Base-by-base conservation (phyloP, 768 basidiomycete genomes). In the Cyclocybe cylindracea region DNA sequence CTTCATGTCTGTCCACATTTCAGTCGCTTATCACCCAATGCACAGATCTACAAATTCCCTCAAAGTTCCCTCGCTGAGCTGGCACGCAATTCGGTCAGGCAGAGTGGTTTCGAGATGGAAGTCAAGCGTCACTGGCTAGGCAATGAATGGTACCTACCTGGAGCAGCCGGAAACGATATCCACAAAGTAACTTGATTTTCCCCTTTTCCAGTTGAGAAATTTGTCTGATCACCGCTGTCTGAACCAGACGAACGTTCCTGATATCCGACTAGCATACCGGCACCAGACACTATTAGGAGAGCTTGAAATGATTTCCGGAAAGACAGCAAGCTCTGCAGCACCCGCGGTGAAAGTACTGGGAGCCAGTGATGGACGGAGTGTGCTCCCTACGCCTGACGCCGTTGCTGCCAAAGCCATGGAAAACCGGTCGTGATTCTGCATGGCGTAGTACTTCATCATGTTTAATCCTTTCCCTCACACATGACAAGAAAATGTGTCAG, bases 41-140 rank as follows among this genome's bases (percentile, higher is more conserved):
- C 36, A 35, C 51, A 97, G 87, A 98, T 99, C 53, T 97, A 98
- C 72, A 98, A 98, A 71, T 73, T 98, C 46, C 91, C 96, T 0
- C 96, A 93, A 66, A 91, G 89, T 58, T 94, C 91, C 0, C 76
- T 99, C 51, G 97, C 95, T 10, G 97, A 99, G 69, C 81, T 99
- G 9, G 97, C 97, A n/a, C 86, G 97, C 39, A 99, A 99, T 72
- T 96, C 94, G 0, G 97, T 98, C 32, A 77, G 89, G 41, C 97
- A 98, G 66, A 94, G 91, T 61, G 97, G 97, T 1, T 98, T 98
- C 66, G 97, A 99, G 71, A 98, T 98, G 94, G 89, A 96, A 66
- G 68, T 98, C 62, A 98, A 98, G 73, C 86, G 91, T 8, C 94
- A 91, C 66, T 95, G 94, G 94, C 76, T 99, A 2, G 97, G 97